Base-by-base conservation (phyloP, 495 filamentous ascomycete genomes). In the Filosporella fistucella region DNA sequence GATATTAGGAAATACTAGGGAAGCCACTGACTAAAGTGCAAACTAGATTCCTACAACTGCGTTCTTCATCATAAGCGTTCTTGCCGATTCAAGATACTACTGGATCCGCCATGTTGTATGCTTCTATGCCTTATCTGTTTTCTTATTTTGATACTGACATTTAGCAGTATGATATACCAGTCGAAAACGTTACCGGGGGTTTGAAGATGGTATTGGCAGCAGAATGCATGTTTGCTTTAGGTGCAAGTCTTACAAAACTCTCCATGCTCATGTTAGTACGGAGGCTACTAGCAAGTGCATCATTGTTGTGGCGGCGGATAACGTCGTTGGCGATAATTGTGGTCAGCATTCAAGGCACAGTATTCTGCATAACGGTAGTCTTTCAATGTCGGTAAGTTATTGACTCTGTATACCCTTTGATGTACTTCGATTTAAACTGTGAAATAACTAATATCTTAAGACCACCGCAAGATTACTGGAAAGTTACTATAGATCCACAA, bases 311-410 rank as follows among this genome's bases (percentile, higher is more conserved):
- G 65, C 60, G 32, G 63, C 78, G 33, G 51, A n/a, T 56, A n/a
- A 52, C 43, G 4, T 4, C 26, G 0, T 12, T 63, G 8, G 62
- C 66, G 2, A 71, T 79, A 55, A 55, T 63, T 12, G 63, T 80
- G 40, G 68, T 75, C 32, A 52, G 58, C 3, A 10, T 70, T 8
- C 68, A 72, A 28, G 68, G 68, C 43, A 39, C 72, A 13, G 43
- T 68, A 8, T 80, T 81, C 57, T 61, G 76, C 6, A 55, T 75
- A 33, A 56, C 77, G 23, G 68, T 62, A 20, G 65, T 82, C 21
- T 77, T 77, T 48, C 75, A 78, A 51, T 85, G 80, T 70, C 59
- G 59, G 79, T 81, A 54, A 54, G 74, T 2, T 16, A n/a, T 32
- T 4, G 5, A 4, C 65, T 16, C 12, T 22, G 18, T 29, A 24